Base-by-base conservation (phyloP, 352 stramenopile species). In the Elongisporangium senticosum region DNA sequence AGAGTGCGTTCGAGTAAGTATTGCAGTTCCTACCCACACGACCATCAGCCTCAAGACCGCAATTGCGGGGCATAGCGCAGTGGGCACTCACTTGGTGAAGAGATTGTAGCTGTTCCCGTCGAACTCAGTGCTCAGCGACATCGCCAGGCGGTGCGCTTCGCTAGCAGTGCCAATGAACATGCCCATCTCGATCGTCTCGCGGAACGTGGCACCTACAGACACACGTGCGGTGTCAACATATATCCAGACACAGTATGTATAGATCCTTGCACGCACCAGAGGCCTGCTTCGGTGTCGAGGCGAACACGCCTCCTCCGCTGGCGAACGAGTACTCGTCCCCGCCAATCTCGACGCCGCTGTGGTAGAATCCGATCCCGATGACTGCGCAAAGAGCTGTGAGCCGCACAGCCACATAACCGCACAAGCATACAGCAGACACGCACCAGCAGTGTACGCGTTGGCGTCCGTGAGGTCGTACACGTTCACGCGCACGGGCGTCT, bases 291-390 rank as follows among this genome's bases (percentile, higher is more conserved):
- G 91, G 82, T 10, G 55, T 73, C 1, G 72, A 85, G 8, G 93
- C 80, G 72, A 97, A 98, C 49, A 98, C 79, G 43, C 94, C 94
- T 8, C 80, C 89, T 48, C 91, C 90, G 62, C 77, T 93, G 8
- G 89, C 94, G 71, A 96, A 98, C 40, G 83, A 96, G 63, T 96
- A 98, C 69, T 98, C 94, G 43, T 86, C 76, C 19, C 92, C 92
- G 20, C 69, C 79, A 54, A 98, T 90, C 69, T 98, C 92, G 33
- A 98, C 72, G 66, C 94, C 94, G 49, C 79, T 95, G 75, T 98
- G 92, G 75, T 94, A 96, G 21, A 98, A 69, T 15, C 90, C 94
- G 21, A 98, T 74, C n/a, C 94, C 94, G 22, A 43, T 43, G 33
- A 43, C 33, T 43, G 11, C 33, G 11, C 10, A 43, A 15, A 86